Conservation (phyloP, 345 rosid species). For the Sisymbrium irio region DNA sequence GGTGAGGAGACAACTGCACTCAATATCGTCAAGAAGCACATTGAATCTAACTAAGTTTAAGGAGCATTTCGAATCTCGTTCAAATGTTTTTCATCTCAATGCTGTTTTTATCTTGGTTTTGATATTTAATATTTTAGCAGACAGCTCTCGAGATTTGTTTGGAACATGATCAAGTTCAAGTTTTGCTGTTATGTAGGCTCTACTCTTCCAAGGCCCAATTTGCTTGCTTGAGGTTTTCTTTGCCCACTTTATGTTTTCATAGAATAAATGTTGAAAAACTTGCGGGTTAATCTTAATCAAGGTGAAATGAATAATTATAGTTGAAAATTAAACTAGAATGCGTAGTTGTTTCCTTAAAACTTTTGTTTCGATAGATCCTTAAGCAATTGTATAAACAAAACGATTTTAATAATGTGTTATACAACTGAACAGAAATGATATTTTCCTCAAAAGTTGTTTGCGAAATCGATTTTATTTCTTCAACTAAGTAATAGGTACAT, state of each 20-base stretch:
- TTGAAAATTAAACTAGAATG: not conserved
- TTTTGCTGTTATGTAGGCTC: constrained; percentile 13
- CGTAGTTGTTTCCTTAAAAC: too few relatives aligned
- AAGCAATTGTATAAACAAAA: not conserved
- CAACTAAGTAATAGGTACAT: too few relatives aligned
- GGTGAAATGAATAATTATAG: not conserved
- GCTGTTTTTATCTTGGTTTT: constrained; percentile 28
- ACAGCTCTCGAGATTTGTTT: constrained; percentile 26
- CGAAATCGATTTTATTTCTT: not conserved
- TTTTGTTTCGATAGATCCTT: not conserved
- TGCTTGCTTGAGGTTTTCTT: not conserved
- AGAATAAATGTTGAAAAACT: not conserved
- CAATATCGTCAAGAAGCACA: constrained; percentile 36
- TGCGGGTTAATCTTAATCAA: not conserved
- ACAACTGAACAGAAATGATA: not conserved
- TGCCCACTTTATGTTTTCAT: not conserved
- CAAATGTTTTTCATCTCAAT: constrained; percentile 10
- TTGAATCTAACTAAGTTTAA: constrained; percentile 26
- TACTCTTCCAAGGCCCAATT: not conserved
- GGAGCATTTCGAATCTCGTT: constrained; percentile 14
- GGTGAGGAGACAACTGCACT: constrained; percentile 40
- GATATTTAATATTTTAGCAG: constrained; percentile 22
- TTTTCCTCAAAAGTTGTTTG: too few relatives aligned
- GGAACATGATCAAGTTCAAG: constrained; percentile 27
- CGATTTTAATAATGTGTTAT: not conserved